Evolutionary conservation across 2,329 filamentous ascomycete species (phyloP), one percentile per base, ranked within the genome.

Genomic region (Penicillium sp.): DNA sequence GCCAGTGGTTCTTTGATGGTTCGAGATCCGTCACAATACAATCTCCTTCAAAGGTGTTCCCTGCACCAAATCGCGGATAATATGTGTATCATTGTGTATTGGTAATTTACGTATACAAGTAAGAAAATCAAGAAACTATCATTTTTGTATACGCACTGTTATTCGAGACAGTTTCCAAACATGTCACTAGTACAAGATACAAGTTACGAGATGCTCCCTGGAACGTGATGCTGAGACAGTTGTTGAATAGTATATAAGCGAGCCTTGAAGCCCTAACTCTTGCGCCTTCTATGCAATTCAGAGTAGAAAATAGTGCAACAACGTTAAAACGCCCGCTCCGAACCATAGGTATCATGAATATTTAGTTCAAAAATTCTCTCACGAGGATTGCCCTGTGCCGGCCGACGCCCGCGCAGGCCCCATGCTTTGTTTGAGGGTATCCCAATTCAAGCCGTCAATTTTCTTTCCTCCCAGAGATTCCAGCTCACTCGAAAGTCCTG

Each of bases 361-460:
- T 56, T 58, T 29, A 60, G 46, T 52, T 45, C 59, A 57, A 55
- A 51, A 47, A 15, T 30, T 41, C 21, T 6, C 35, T 57, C 41
- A 50, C 45, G 31, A 64, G 52, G 51, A 52, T 44, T 57, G 31
- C 23, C 56, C 46, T 44, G 55, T 55, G 26, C 60, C 59, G 56
- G 66, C 66, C 62, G 62, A 64, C 41, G 59, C 64, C 54, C 72
- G 68, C 9, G 66, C 65, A 51, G 67, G 69, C 46, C 68, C 70
- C 65, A 79, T 70, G 65, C 75, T 78, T 49, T 74, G 69, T 54
- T 71, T 77, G 56, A 82, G 70, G 64, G 75, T 73, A 66, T 85
- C 82, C 84, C 84, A 86, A 60, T 81, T 84, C 46, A 86, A 69
- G 8, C 82, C 82, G 56, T 83, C 81, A 44, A 81, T 74, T 66